Evolutionary conservation across 2,329 filamentous ascomycete genomes (phyloP), one percentile per base, ranked within the genome.

Genomic region (Phyllosticta citrichinensis): DNA sequence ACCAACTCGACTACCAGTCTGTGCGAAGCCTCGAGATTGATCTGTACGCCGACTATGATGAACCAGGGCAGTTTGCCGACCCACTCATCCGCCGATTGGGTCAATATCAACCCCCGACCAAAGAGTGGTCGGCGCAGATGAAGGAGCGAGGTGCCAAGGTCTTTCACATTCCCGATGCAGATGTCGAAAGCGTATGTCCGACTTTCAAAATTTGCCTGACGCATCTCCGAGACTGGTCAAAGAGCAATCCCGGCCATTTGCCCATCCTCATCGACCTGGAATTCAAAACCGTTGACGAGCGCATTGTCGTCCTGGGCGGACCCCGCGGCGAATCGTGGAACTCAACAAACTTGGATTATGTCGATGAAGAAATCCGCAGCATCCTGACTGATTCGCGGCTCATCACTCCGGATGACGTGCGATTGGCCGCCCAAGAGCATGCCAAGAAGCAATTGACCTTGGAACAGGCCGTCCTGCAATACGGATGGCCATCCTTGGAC

Each of bases 191-290:
- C 24, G 71, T 75, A 20, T 81, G 79, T 70, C 73, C 77, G 64
- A 80, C 77, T 5, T 74, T 81, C 52, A 66, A 74, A 11, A 69
- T 71, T 20, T 81, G 79, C 63, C 71, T 81, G 9, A 65, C 63
- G 3, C 65, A 77, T 53, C 69, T 81, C 54, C 77, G 75, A 66
- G 62, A 55, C 8, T 81, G 79, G 79, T 75, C 76, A 8, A 71
- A 77, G 5, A 68, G 67, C 0, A 71, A 80, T 63, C 75, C 71
- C 0, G 64, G 67, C 19, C 77, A 80, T 60, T 71, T 81, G 2
- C 79, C 79, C 2, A 74, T 81, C 62, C 71, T 76, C 14, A 74
- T 81, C 65, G 78, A 81, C 68, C 72, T 80, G 4, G 79, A 81
- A 64, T 76, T 80, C 63, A 81, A 80, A 67, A 74, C 72, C 19